Conservation (phyloP, 257 asterid species). For the Nicotiana sylvestris region DNA sequence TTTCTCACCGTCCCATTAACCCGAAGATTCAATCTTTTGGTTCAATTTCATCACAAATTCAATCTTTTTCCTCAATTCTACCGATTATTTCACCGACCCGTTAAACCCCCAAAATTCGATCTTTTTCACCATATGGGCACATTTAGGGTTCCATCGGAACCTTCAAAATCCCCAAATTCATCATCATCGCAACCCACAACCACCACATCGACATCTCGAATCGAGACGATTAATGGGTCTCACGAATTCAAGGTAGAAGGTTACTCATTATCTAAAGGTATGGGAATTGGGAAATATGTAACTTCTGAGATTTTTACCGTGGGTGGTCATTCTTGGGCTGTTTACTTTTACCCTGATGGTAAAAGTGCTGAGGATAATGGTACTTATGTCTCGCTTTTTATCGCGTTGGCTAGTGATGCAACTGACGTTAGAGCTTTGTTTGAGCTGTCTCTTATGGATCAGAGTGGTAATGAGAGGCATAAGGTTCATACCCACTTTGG, state of each 20-base stretch:
- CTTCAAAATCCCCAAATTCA: slow-evolving; percentile 14
- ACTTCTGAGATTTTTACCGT: slow-evolving; percentile 11
- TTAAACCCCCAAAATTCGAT: background rate
- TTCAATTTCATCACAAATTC: background rate
- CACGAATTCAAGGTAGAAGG: slow-evolving; percentile 15
- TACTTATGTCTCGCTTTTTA: slow-evolving; percentile 18
- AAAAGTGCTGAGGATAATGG: slow-evolving; percentile 21
- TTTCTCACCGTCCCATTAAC: background rate
- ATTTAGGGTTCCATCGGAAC: slow-evolving; percentile 16
- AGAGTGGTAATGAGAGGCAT: slow-evolving; percentile 22
- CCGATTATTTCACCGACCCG: background rate
- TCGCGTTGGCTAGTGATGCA: slow-evolving; percentile 23
- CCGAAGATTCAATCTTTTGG: background rate
- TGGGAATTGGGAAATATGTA: slow-evolving; percentile 18
- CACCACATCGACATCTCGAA: slow-evolving; percentile 16
- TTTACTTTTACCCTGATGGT: slow-evolving; percentile 24
- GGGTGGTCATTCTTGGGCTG: slow-evolving; percentile 23
- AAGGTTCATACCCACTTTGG: slow-evolving; percentile 25
- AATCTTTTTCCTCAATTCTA: background rate
- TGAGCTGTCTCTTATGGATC: slow-evolving; percentile 24
- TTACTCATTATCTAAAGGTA: slow-evolving; percentile 11
- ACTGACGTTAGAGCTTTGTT: slow-evolving; percentile 24
- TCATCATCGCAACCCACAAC: slow-evolving; percentile 13
- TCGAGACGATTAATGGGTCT: slow-evolving; percentile 12
- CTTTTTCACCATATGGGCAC: slow-evolving; percentile 14